These are phyloP conservation scores for Drechslerella stenobrocha DNA, from an alignment of 2,329 filamentous ascomycete genomes.

Conservation along the genomic window DNA sequence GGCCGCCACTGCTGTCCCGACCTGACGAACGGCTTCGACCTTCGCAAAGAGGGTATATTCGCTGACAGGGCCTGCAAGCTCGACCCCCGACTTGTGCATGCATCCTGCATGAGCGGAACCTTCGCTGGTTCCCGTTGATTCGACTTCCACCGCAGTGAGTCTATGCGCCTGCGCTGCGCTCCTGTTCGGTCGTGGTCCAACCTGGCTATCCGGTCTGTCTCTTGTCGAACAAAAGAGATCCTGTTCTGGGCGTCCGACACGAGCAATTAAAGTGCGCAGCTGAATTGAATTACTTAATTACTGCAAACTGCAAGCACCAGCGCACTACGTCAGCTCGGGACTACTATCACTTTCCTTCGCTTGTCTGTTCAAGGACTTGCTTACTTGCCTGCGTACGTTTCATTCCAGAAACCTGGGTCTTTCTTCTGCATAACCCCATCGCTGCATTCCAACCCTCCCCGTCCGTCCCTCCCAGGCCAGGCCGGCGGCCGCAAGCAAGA, in stretches of 20 bases:
- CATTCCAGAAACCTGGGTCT: conserved; percentile 43
- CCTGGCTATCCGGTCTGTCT: conserved; percentile 5
- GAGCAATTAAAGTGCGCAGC: background rate
- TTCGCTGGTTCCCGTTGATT: conserved; percentile 5
- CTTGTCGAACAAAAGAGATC: too few species aligned
- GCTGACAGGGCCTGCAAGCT: conserved; percentile 21
- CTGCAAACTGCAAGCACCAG: conserved; percentile 1
- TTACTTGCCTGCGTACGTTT: background rate
- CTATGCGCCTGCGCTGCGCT: background rate
- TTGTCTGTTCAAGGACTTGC: background rate
- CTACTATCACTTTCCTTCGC: background rate
- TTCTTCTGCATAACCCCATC: conserved; percentile 23
- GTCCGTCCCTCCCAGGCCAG: conserved; percentile 1
- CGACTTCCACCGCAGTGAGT: background rate
- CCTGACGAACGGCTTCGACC: conserved; percentile 1
- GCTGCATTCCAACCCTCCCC: conserved; percentile 21
- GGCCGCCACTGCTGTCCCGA: conserved; percentile 9
- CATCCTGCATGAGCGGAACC: background rate
- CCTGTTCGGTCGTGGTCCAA: background rate
- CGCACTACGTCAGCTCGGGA: conserved; percentile 16
- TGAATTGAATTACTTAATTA: background rate
- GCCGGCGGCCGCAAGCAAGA: background rate
- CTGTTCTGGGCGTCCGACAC: too few species aligned
- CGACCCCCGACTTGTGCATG: background rate
- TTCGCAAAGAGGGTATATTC: conserved; percentile 18